Conservation (phyloP, 257 asterid genomes). For the Paraleonurus japonicus region DNA sequence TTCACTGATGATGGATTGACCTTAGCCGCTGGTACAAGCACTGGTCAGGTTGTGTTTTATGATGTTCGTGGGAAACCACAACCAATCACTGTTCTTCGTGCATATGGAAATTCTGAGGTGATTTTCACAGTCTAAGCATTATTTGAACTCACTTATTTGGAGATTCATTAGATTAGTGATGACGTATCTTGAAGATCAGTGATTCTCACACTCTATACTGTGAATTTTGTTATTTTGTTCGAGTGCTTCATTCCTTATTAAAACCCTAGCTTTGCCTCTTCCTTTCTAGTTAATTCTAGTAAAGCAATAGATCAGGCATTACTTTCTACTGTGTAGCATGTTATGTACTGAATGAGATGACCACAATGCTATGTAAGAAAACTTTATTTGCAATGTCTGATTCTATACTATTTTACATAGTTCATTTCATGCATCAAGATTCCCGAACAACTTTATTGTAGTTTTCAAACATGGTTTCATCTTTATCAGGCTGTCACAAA, state of each 20-base stretch:
- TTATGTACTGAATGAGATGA: slow-evolving; percentile 4
- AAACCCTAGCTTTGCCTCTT: slow-evolving; percentile 1
- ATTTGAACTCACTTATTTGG: slow-evolving; percentile 26
- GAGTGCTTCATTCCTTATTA: slow-evolving; percentile 9
- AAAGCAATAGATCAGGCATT: slow-evolving; percentile 18
- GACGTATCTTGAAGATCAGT: slow-evolving; percentile 3
- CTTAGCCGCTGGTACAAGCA: slow-evolving; percentile 96
- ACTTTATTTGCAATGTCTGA: neutral
- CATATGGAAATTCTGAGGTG: slow-evolving; percentile 87
- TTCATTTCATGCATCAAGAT: slow-evolving; percentile 17
- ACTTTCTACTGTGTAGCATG: slow-evolving; percentile 12
- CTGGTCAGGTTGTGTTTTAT: slow-evolving; percentile 83
- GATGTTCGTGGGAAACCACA: slow-evolving; percentile 96
- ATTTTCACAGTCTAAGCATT: slow-evolving; percentile 22
- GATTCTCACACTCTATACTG: neutral
- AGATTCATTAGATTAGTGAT: slow-evolving; percentile 16
- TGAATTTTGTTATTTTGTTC: slow-evolving; percentile 14
- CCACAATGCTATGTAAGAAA: neutral
- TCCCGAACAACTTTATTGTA: slow-evolving; percentile 9
- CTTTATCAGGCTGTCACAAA: slow-evolving; percentile 77
- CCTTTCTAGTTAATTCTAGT: slow-evolving; percentile 14
- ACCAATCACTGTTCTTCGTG: slow-evolving; percentile 87
- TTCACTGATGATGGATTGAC: slow-evolving; percentile 89
- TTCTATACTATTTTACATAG: slow-evolving; percentile 7
- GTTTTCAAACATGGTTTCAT: slow-evolving; percentile 30